A percentile compares a stretch with the other conserved stretches of the same genome.
Conservation (phyloP, 495 filamentous ascomycete genomes). For the Lepidopterella palustris region DNA sequence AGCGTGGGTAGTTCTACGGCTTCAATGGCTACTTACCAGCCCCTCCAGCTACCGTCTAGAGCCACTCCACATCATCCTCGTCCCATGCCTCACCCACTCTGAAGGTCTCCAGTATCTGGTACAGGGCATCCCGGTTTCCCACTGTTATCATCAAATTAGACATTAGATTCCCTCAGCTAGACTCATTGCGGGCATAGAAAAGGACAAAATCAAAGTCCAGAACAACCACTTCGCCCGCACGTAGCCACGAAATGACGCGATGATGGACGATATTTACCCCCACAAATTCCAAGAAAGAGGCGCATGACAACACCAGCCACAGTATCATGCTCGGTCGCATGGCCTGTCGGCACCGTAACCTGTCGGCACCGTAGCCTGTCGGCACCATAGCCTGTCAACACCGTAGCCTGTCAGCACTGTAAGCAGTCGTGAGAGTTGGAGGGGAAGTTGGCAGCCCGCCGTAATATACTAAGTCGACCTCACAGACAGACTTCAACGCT, state of each 20-base stretch:
- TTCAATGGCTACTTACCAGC: neutral
- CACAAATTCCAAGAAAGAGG: neutral
- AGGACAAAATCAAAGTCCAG: too few species aligned
- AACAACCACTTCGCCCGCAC: too few species aligned
- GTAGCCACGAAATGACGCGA: slow-evolving; percentile 9
- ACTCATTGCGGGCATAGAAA: too few species aligned
- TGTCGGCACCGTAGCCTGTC: too few species aligned
- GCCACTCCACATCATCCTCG: neutral
- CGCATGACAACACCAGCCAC: slow-evolving; percentile 18
- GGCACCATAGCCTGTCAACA: too few species aligned
- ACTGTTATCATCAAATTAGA: too few species aligned
- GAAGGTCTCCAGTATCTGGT: too few species aligned
- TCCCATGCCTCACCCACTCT: too few species aligned
- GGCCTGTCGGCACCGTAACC: neutral
- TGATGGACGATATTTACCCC: neutral
- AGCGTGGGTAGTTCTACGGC: too few species aligned
- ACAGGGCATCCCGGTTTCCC: too few species aligned
- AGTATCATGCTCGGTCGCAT: slow-evolving; percentile 7
- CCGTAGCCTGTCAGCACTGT: neutral
- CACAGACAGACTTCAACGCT: neutral
- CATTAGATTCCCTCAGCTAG: too few species aligned
- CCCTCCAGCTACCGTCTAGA: neutral
- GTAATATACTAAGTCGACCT: neutral
- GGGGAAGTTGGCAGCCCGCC: neutral
- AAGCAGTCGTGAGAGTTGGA: neutral